Base-by-base conservation (phyloP, 805 yeast species). In the Clavispora asparagi region DNA sequence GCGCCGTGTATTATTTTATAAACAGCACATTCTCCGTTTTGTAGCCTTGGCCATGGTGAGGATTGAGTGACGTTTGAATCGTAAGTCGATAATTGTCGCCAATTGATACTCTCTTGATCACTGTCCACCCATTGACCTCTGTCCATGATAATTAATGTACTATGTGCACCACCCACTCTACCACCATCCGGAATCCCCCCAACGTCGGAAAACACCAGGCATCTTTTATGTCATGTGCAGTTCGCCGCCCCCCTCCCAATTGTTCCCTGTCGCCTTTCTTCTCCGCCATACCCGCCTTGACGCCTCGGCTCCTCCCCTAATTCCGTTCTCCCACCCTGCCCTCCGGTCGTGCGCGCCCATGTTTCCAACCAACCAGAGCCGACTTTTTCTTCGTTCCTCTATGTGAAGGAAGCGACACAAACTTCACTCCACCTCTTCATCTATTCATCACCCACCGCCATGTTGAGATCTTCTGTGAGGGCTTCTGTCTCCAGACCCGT, bases 381-480 rank as follows among this genome's bases (percentile, higher is more conserved):
- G 48, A 41, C 49, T 41, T 45, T 53, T 53, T 53, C 53, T 53
- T 51, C 37, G 51, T 41, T 40, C 27, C 30, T 19, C 43, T 39
- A 25, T 46, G 48, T 46, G 52, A 36, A 52, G 52, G 50, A 45
- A 29, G 37, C 37, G 37, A 33, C 40, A 36, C 33, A 38, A 43
- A 30, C 41, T 36, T 38, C 41, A 16, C 26, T 23, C 23, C 31
- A 39, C 31, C 19, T 39, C 29, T 12, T 26, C 25, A 16, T 27
- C 6, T 29, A 26, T 29, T 31, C 32, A 28, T 28, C 37, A 35
- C 7, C 28, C 41, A 45, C 33, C 27, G 27, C 32, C 36, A 64
- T 64, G 67, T 63, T 64, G 58, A 64, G 66, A 58, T 46, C 53
- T 32, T 51, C 52, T 27, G 33, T 52, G 10, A 56, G 41, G 45